Evolutionary conservation across 2,329 filamentous ascomycete genomes (phyloP).

Genomic region (Colletotrichum sublineola): DNA sequence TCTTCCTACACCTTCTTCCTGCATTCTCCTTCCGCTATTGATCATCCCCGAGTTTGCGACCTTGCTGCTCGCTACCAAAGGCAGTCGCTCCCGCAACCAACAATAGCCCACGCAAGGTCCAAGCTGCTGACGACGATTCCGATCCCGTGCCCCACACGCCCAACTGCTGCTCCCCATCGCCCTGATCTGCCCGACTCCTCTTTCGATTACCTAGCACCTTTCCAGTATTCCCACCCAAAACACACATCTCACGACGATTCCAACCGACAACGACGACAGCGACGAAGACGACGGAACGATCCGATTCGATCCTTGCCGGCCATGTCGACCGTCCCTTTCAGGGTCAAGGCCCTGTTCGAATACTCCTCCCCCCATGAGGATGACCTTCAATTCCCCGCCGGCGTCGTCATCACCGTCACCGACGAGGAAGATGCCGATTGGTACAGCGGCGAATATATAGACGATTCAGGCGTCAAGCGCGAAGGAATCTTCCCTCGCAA

Average conservation of each 20-base stretch:
- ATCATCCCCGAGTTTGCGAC: constrained; percentile 5
- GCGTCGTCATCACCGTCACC: constrained; percentile 93
- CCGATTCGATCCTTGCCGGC: constrained; percentile 36
- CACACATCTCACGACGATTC: constrained; percentile 9
- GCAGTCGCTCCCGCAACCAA: constrained; percentile 26
- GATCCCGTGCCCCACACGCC: constrained; percentile 40
- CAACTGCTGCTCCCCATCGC: constrained; percentile 23
- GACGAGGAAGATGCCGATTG: constrained; percentile 94
- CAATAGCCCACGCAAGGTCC: constrained; percentile 34
- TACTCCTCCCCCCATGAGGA: constrained; percentile 95
- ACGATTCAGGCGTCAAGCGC: constrained; percentile 78
- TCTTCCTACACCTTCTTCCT: constrained; percentile 10
- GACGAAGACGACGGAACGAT: constrained; percentile 15
- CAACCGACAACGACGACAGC: constrained; percentile 18
- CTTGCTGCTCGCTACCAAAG: constrained; percentile 15
- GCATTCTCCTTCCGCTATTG: background rate
- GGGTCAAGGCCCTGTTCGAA: constrained; percentile 96
- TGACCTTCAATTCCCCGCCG: constrained; percentile 87
- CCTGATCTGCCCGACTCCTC: constrained; percentile 38
- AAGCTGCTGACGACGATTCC: constrained; percentile 43
- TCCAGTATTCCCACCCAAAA: constrained; percentile 12
- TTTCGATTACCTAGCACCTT: constrained; percentile 33
- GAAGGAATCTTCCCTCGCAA: constrained; percentile 95
- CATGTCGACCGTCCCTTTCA: constrained; percentile 75
- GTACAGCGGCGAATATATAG: constrained; percentile 90